phyloP scores from a whole-genome alignment of 2,329 filamentous ascomycete genomes.

The Fusarium sarcochroum region DNA sequence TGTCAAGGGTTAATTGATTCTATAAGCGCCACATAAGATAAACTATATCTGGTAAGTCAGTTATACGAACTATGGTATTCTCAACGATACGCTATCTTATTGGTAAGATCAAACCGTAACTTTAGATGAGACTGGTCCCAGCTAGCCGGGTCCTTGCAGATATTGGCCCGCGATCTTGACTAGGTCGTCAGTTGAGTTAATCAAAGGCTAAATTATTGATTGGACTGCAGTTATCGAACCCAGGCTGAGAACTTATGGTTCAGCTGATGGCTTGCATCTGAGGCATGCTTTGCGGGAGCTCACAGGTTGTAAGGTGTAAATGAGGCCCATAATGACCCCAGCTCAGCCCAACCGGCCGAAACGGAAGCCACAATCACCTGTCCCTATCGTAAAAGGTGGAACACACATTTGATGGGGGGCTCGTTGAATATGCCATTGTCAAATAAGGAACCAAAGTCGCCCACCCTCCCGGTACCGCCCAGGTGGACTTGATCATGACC shows the following conservation, averaged over 20 bases:
- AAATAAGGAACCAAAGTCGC: conserved; percentile 49
- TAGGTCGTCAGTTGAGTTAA: not conserved
- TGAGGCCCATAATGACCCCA: conserved; percentile 36
- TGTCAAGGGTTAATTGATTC: not conserved
- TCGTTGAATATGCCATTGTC: conserved; percentile 50
- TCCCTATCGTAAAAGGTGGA: conserved; percentile 22
- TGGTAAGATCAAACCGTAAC: conserved; percentile 13
- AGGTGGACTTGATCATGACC: conserved; percentile 36
- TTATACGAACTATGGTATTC: not conserved
- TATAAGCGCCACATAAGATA: not conserved
- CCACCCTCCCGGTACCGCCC: conserved; percentile 49
- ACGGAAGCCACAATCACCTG: conserved; percentile 13
- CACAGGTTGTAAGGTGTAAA: conserved; percentile 22
- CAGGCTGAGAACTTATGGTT: conserved; percentile 15
- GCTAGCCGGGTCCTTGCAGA: conserved; percentile 26
- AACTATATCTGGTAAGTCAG: not conserved
- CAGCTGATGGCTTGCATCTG: conserved; percentile 19
- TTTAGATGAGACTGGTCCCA: conserved; percentile 24
- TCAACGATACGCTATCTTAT: conserved; percentile 1
- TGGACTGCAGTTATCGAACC: conserved; percentile 1
- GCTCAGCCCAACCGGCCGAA: conserved; percentile 15
- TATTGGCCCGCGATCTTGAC: not conserved
- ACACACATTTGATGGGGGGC: conserved; percentile 21
- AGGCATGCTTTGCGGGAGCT: conserved; percentile 20
- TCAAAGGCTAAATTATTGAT: conserved; percentile 7